Base-by-base conservation (phyloP, 2,329 filamentous ascomycete genomes). In the Ceratocystis papillata region DNA sequence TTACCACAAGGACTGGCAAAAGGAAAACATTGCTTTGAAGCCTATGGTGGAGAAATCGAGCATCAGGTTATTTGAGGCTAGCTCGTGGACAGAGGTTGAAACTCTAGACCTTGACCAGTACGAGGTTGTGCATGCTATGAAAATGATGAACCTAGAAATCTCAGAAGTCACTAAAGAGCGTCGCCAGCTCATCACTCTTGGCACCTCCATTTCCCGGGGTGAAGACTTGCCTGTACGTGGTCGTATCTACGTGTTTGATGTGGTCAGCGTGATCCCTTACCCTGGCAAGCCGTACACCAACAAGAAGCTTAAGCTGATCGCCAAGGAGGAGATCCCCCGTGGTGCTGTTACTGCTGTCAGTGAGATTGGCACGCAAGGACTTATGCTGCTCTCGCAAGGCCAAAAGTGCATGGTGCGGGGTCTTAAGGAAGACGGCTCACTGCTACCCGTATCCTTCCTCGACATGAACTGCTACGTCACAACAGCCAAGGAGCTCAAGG, bases 331-430 rank as follows among this genome's bases (percentile, higher is more conserved):
- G 63, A 91, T 97, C 30, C 83, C 84, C n/a, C 89, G 94, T 62
- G 94, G 94, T 8, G 90, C 90, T 3, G 90, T 99, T 28, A 96
- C 93, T 15, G 88, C 90, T 0, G 76, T 99, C 10, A 90, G 88
- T 0, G 87, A 89, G 69, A 87, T 96, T 65, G 93, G 89, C 53
- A 90, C 87, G 0, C 91, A 94, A 75, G 94, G 89, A 1, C 90
- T 93, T 70, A 85, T 95, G 80, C 86, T 94, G 69, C 89, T 89
- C 50, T 91, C 92, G 0, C 94, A 99, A 73, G 94, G 94, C 0
- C 92, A 96, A 72, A 99, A 99, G 76, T 93, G 91, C 74, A 95
- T 99, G 88, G 91, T 99, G 1, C 83, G 94, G 67, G 94, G 94
- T 50, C 81, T 99, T 2, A 96, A 96, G 74, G 94, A 99, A 75